phyloP scores from a whole-genome alignment of 2,329 filamentous ascomycete genomes.

The Lachnellula arida region DNA sequence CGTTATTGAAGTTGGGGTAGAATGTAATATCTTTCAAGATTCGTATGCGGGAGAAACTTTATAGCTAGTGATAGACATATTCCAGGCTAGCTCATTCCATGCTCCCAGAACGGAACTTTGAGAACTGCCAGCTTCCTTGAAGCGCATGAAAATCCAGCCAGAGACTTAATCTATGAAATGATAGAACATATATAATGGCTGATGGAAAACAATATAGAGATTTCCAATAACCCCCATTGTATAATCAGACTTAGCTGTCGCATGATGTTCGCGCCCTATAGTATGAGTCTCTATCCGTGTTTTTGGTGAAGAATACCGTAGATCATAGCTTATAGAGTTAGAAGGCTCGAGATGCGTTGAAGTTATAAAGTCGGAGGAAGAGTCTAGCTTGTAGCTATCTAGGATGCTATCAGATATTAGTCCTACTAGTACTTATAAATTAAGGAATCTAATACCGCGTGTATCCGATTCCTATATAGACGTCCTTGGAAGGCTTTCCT shows the following conservation, averaged over 20 bases:
- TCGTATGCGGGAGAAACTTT: neutral
- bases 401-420: constrained; percentile 11
- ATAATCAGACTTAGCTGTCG: constrained; percentile 42
- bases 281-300: constrained; percentile 54
- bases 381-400: constrained; percentile 60
- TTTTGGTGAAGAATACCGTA: constrained; percentile 48
- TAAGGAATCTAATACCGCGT: neutral
- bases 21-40: neutral
- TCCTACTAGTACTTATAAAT: constrained; percentile 29
- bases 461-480: neutral
- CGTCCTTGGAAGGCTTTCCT: neutral
- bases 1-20: neutral
- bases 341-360: constrained; percentile 48
- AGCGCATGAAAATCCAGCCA: too few species aligned
- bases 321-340: constrained; percentile 39
- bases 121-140: too few species aligned
- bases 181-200: too few species aligned
- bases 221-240: too few species aligned
- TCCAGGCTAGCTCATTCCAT: neutral
- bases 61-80: neutral
- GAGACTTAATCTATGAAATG: too few species aligned
- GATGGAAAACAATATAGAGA: too few species aligned
- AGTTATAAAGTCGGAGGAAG: constrained; percentile 40
- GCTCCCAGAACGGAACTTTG: neutral
- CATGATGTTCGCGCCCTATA: constrained; percentile 53